Percentiles rank a stretch among this genome's conserved stretches.
These are phyloP conservation scores for Globisporangium acanthophoron DNA, from an alignment of 352 stramenopile species.

Conservation along the genomic window DNA sequence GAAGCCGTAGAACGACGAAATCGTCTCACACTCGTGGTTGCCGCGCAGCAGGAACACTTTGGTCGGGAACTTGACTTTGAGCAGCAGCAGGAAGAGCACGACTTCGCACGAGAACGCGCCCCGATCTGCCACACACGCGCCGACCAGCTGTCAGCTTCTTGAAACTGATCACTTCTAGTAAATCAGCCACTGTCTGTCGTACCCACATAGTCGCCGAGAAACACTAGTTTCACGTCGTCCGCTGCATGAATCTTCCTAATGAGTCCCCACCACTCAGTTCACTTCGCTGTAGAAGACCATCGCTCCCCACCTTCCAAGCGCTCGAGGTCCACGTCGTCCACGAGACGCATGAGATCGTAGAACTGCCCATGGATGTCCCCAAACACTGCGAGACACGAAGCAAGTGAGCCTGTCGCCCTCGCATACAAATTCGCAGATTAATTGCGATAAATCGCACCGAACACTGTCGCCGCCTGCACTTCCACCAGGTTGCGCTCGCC, in stretches of 20 bases:
- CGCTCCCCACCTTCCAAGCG: constrained; percentile 23
- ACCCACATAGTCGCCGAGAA: constrained; percentile 78
- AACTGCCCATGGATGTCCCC: constrained; percentile 82
- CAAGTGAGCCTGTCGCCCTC: neutral
- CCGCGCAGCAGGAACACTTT: constrained; percentile 68
- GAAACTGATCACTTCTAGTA: neutral
- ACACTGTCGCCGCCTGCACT: constrained; percentile 26
- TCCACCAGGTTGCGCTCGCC: constrained; percentile 55
- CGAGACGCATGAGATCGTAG: constrained; percentile 61
- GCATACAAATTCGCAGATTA: neutral
- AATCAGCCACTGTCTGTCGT: neutral
- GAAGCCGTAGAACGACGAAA: constrained; percentile 85
- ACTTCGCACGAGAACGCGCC: constrained; percentile 80
- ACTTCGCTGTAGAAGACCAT: too few species aligned
- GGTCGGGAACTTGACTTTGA: constrained; percentile 54
- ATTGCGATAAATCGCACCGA: constrained; percentile 15
- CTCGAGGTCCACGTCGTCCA: constrained; percentile 39
- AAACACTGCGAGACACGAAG: constrained; percentile 38
- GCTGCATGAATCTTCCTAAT: neutral
- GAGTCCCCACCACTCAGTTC: neutral
- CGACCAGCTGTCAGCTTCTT: neutral
- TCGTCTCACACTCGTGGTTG: constrained; percentile 84
- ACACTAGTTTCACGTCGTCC: constrained; percentile 52
- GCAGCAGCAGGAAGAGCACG: constrained; percentile 69
- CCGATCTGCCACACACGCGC: constrained; percentile 29